A percentile compares a stretch with the other conserved stretches of the same genome.
These are phyloP conservation scores for Decorospora gaudefroyi DNA, from an alignment of 2,329 filamentous ascomycete species.

Conservation along the genomic window DNA sequence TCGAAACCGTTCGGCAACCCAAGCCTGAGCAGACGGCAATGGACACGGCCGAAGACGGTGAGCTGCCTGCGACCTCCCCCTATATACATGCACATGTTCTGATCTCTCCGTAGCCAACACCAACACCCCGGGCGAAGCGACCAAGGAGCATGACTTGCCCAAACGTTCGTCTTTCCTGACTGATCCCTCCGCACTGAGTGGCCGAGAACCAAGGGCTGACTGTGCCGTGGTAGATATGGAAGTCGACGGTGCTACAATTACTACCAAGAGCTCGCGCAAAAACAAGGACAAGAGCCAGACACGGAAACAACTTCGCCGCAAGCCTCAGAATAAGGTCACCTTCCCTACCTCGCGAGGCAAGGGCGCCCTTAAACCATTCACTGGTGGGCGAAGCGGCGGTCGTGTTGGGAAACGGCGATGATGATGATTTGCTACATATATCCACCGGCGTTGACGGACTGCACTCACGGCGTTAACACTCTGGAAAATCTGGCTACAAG, in stretches of 20 bases:
- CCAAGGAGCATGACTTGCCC: constrained; percentile 35
- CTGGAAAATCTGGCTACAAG: no score
- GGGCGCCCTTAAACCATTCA: constrained; percentile 43
- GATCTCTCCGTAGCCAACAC: constrained; percentile 13
- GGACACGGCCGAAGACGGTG: constrained; percentile 53
- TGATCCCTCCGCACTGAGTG: constrained; percentile 38
- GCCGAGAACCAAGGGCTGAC: constrained; percentile 45
- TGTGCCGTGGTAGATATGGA: constrained; percentile 47
- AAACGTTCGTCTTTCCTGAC: constrained; percentile 43
- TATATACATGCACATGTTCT: constrained; percentile 1
- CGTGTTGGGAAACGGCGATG: constrained; percentile 33
- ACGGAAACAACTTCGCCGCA: constrained; percentile 46
- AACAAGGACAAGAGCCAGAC: constrained; percentile 42
- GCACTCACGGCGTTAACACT: constrained; percentile 38
- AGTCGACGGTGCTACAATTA: constrained; percentile 37
- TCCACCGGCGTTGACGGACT: constrained; percentile 24
- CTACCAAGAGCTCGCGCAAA: constrained; percentile 33
- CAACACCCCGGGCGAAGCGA: constrained; percentile 18
- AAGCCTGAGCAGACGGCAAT: constrained; percentile 62
- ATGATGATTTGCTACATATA: constrained; percentile 24
- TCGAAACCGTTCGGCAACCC: constrained; percentile 77
- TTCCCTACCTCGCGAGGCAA: constrained; percentile 45
- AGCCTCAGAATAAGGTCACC: constrained; percentile 47
- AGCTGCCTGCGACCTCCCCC: constrained; percentile 1
- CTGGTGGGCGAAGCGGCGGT: constrained; percentile 20